Evolutionary conservation across 176 grass and related monocot genomes (phyloP), one percentile per base, ranked within the genome.

Genomic region (Oryza longistaminata): DNA sequence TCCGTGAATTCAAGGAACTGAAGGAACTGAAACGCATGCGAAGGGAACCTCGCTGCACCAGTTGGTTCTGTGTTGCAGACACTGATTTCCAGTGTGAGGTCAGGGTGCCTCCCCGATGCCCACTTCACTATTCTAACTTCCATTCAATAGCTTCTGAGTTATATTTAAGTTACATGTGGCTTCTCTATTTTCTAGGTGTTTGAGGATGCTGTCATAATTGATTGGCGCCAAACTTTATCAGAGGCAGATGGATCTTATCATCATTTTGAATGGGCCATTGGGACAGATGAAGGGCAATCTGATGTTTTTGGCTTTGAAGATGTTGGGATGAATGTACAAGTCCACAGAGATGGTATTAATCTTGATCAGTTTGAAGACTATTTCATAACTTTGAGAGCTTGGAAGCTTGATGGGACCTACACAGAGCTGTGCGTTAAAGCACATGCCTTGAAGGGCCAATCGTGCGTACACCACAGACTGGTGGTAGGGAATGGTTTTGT

Each of bases 1-100:
- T 97, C 19, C 84, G 91, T 60, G 95, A 97, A 93, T 97, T 97
- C 82, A 97, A 94, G 84, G 95, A 97, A 76, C 89, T 94, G 50
- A 97, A 97, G 70, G 95, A 97, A 83, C 68, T 97, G 75, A 97
- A 97, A 78, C 95, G 95, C 39, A 83, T 93, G 71, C 81, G 86
- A 43, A 92, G 82, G 82, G 92, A 97, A 70, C 87, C 92, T 79
- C 76, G 79, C 66, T 97, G 92, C 84, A 97, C 92, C 64, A 94
- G 81, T 85, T 94, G 88, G 90, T 94, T 97, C 44, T 97, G 95
- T 81, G 92, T 94, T 74, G 86, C 88, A 67, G 95, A 97, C 89
- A 84, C 91, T 67, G 92, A 90, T 81, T 97, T 97, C 81, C 81
- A 94, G n/a, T 97, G 93, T 69, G 90, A 94, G 92, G 95, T 97